Percentiles rank a stretch among this genome's conserved stretches.
Evolutionary conservation across 225 moss, liverwort and hornwort species (phyloP).

Genomic region (Climacium dendroides): DNA sequence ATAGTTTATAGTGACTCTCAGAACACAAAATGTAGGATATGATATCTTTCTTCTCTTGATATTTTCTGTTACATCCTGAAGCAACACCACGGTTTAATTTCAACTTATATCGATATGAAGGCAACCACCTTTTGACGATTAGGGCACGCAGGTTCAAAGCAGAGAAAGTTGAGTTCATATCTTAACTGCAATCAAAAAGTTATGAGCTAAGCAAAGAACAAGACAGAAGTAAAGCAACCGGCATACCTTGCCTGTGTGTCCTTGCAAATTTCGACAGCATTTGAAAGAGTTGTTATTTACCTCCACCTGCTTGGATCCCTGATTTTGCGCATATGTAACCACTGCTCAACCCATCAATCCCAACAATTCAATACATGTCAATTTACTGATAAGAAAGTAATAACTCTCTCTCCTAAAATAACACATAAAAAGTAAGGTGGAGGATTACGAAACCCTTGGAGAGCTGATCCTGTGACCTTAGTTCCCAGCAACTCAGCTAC

Average conservation of each 20-base stretch:
- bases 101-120: background rate
- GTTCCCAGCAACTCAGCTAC: background rate
- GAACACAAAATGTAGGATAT: background rate
- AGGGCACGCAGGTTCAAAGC: background rate
- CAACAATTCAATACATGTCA: background rate
- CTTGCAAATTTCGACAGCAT: conserved; percentile 86
- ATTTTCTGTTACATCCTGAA: background rate
- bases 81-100: background rate
- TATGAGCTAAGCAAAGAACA: background rate
- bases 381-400: background rate
- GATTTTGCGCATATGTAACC: conserved; percentile 55
- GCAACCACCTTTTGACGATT: background rate
- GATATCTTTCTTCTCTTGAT: background rate
- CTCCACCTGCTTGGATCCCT: conserved; percentile 41
- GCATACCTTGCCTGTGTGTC: conserved; percentile 96
- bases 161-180: background rate
- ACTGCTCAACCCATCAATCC: conserved; percentile 40
- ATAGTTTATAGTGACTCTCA: background rate
- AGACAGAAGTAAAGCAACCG: background rate
- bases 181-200: background rate
- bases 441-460: background rate
- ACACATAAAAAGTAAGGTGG: background rate
- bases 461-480: background rate
- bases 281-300: conserved; percentile 51
- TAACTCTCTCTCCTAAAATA: background rate